Base-by-base conservation (phyloP, 192 early-diverging fungal genomes). In the Backusella circina region DNA sequence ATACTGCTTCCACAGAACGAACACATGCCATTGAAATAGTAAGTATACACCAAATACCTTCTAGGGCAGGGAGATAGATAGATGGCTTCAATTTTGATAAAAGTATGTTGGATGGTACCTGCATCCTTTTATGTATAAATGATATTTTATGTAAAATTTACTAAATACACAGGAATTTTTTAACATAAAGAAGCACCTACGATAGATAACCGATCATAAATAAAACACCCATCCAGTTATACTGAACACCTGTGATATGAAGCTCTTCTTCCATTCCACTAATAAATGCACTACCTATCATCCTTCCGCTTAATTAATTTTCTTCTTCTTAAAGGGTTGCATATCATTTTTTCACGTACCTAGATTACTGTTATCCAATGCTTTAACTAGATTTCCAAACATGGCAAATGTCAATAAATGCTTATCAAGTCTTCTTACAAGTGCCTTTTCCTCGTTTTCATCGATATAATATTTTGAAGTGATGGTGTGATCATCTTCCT, bases 181-280 rank as follows among this genome's bases (percentile, higher is more conserved):
- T 26, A 8, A 54, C 33, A 18, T 5, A 30, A 15, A 41, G 16
- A 41, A 0, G 3, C 13, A 30, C 74, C 73, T 76, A 76, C 79
- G 67, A 28, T 21, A 83, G 33, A 65, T 83, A 83, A 15, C 81
- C 81, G 44, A 75, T 73, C 66, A 66, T 79, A 18, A 83, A 83
- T 18, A 76, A 35, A 8, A 79, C 75, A 4, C 77, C 71, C 81
- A 83, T 83, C 81, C 81, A 83, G 30, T 83, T 83, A 47, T 79
- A 83, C 21, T 83, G 73, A 16, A 79, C 21, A 8, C 75, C 77
- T 18, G 74, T 76, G 8, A 79, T 75, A 71, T 79, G 32, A 13
- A 83, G 61, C 36, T 83, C 81, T 74, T 83, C 81, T 79, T 83
- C 81, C 71, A 83, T 76, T 16, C 81, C 81, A 64, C 81, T 83